Evolutionary conservation across 139 green algal genomes (phyloP), one percentile per base, ranked within the genome.

Genomic region (Chlamydomonas schloesseri): DNA sequence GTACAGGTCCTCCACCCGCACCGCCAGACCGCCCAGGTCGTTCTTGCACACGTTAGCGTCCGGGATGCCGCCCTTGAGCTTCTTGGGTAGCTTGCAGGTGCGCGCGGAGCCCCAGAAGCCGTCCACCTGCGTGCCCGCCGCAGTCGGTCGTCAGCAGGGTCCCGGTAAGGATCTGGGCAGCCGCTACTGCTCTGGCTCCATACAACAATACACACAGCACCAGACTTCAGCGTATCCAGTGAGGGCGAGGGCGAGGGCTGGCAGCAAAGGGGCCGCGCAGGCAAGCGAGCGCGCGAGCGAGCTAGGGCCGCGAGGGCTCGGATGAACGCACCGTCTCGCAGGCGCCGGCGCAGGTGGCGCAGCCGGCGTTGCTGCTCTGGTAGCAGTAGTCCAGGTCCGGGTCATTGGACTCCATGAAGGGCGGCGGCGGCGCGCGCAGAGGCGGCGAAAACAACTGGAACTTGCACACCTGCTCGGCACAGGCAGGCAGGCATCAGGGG

Each of bases 281-380:
- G n/a, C n/a, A n/a, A n/a, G n/a, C n/a, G n/a, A n/a, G n/a, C n/a
- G n/a, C n/a, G n/a, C n/a, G n/a, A n/a, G n/a, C n/a, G n/a, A n/a
- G n/a, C n/a, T n/a, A n/a, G n/a, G n/a, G n/a, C n/a, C n/a, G n/a
- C n/a, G n/a, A n/a, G n/a, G n/a, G n/a, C n/a, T n/a, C n/a, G n/a
- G n/a, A n/a, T n/a, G n/a, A 24, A 42, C 72, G 13, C 50, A 82
- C 77, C 77, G 77, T 83, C 28, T 37, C 20, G 58, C 77, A 83
- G 5, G 21, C 37, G 37, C 77, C 77, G 33, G 28, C 8, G 46
- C 77, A 83, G 9, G 77, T 73, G 36, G 77, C 77, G 62, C 77
- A 83, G 26, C 77, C 77, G 13, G 36, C 28, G 15, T 23, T 46
- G 17, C 17, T n/a, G 28, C 9, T 6, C 21, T 26, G 21, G 26